A percentile compares a stretch with the other conserved stretches of the same genome.
Evolutionary conservation across 257 asterid genomes (phyloP).

Genomic region (Cruciata laevipes): DNA sequence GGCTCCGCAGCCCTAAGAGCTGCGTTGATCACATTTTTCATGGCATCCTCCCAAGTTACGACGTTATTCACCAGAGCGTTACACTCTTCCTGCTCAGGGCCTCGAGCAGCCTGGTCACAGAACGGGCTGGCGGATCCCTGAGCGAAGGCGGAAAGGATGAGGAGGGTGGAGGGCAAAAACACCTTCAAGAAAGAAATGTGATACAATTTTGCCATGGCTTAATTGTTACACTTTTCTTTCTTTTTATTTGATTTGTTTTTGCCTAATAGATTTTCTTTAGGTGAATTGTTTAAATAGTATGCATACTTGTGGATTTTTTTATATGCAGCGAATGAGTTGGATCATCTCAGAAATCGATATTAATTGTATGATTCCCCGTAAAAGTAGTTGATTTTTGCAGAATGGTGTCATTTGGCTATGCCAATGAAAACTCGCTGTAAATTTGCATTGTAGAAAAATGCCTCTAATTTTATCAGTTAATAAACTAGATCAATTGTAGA

Average conservation of each 20-base stretch:
- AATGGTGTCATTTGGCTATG: too few relatives aligned
- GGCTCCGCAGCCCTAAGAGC: background rate
- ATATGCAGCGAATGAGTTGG: background rate
- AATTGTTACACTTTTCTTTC: constrained; percentile 3
- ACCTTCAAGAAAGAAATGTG: constrained; percentile 12
- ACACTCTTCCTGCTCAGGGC: constrained; percentile 8
- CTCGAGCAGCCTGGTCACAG: constrained; percentile 5
- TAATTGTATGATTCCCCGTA: background rate
- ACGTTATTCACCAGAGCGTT: constrained; percentile 18
- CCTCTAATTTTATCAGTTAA: too few relatives aligned
- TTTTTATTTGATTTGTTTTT: background rate
- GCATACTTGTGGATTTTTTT: constrained; percentile 2
- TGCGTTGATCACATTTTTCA: constrained; percentile 5
- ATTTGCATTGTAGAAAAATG: too few relatives aligned
- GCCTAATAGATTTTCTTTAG: background rate
- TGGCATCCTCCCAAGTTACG: constrained; percentile 16
- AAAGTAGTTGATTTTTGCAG: background rate
- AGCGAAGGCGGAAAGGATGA: constrained; percentile 1
- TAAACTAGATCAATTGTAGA: too few relatives aligned
- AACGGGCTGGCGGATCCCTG: background rate
- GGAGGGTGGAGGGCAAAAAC: background rate
- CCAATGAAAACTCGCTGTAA: too few relatives aligned
- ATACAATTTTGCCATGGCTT: constrained; percentile 3
- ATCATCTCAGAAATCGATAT: too few relatives aligned
- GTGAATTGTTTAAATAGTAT: background rate